phyloP scores from a whole-genome alignment of 2,329 filamentous ascomycete genomes.

The Orbilia ellipsospora region DNA sequence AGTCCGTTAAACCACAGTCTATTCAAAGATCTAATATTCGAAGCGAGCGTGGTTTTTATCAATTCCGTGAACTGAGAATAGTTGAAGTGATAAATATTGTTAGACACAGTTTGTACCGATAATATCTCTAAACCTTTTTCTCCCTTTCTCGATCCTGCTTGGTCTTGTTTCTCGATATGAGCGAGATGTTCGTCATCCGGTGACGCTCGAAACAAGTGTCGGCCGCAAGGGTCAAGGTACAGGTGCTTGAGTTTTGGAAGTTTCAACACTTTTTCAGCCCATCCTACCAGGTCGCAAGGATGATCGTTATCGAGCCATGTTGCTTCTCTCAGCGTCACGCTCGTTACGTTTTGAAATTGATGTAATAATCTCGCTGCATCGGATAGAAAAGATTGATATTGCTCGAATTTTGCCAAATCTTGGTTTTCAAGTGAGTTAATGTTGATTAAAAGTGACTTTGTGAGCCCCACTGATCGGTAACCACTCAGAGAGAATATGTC shows the following conservation, averaged over 20 bases:
- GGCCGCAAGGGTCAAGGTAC: conserved; percentile 24
- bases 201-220: conserved; percentile 5
- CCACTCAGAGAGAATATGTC: background rate
- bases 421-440: conserved; percentile 22
- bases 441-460: conserved; percentile 7
- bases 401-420: background rate
- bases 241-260: conserved; percentile 18
- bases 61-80: conserved; percentile 16
- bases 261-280: conserved; percentile 6
- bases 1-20: conserved; percentile 38
- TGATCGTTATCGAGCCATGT: conserved; percentile 2
- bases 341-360: conserved; percentile 7
- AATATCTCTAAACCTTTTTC: conserved; percentile 20
- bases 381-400: background rate
- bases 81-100: conserved; percentile 1
- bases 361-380: background rate
- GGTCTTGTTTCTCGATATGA: background rate
- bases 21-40: conserved; percentile 17
- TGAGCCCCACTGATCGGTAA: conserved; percentile 8
- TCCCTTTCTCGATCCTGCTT: background rate
- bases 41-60: background rate
- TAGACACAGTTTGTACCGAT: conserved; percentile 24
- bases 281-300: background rate
- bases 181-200: conserved; percentile 40
- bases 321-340: conserved; percentile 5